Base-by-base conservation (phyloP, 2,329 filamentous ascomycete genomes). In the Penicillium sp. region DNA sequence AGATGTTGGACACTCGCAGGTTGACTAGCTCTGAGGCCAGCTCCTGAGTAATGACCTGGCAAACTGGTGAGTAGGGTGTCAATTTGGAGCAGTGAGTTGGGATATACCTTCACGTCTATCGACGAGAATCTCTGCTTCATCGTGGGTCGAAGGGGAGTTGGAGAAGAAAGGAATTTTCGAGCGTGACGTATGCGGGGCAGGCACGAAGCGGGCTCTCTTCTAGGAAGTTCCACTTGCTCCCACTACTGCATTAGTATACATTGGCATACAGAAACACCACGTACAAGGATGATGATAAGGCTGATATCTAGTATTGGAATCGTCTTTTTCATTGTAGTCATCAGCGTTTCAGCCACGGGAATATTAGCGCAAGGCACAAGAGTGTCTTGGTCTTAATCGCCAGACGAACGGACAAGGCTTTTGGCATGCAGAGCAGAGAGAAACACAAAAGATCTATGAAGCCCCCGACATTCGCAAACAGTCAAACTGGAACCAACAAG, bases 11-110 rank as follows among this genome's bases (percentile, higher is more conserved):
- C 44, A 97, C 83, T 58, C 94, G 89, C 56, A 97, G 81, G 52
- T 85, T 84, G 52, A 88, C 84, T 47, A 99, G 82, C 59, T 82
- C 84, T 57, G 83, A 79, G 53, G 91, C 87, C 56, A 99, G 88
- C 82, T 99, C 94, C 71, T 96, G 90, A 50, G 91, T 89, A 68
- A 97, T 95, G 74, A 96, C 91, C 90, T 96, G 67, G 9, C 46
- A 29, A n/a, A 20, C 18, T 46, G n/a, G 23, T 55, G 24, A 63
- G 58, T 21, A 32, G 23, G 36, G 46, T 24, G 36, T 36, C 46
- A 13, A 17, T 48, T 20, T 8, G 13, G 21, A 40, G n/a, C 9
- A 0, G 12, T 6, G n/a, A 37, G 20, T 7, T 17, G 13, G 4
- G 24, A 50, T 58, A 18, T 65, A 81, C 80, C 75, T 81, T 80